These are phyloP conservation scores for Aspergillus oerlinghausenensis DNA, from an alignment of 2,329 filamentous ascomycete genomes.

Conservation along the genomic window DNA sequence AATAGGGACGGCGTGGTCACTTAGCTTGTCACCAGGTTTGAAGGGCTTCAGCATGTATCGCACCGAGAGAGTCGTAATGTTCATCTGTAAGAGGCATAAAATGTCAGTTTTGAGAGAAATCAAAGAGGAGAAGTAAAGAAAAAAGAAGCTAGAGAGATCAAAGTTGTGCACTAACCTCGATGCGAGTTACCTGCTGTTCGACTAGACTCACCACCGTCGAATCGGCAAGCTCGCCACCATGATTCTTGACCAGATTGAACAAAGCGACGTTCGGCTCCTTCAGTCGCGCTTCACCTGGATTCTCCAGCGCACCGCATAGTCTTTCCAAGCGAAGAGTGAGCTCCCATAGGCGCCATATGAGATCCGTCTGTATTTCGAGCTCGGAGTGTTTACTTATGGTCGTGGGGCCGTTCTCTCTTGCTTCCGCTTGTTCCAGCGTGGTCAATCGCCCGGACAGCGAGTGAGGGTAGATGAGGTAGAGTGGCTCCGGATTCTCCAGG, in stretches of 20 bases:
- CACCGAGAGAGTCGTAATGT: slow-evolving; percentile 71
- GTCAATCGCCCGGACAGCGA: slow-evolving; percentile 67
- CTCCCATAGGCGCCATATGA: slow-evolving; percentile 86
- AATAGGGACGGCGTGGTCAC: slow-evolving; percentile 75
- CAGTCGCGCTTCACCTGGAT: slow-evolving; percentile 57
- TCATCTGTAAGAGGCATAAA: slow-evolving; percentile 55
- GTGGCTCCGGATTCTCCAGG: slow-evolving; percentile 91
- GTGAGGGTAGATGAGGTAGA: slow-evolving; percentile 94
- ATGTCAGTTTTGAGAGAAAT: background rate
- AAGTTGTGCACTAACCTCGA: slow-evolving; percentile 67
- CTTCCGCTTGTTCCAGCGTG: slow-evolving; percentile 45
- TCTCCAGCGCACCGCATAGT: slow-evolving; percentile 85
- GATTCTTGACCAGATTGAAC: slow-evolving; percentile 66
- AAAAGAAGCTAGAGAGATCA: background rate
- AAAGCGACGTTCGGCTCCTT: slow-evolving; percentile 79
- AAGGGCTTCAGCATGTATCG: slow-evolving; percentile 74
- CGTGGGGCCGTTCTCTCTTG: slow-evolving; percentile 43
- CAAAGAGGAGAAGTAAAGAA: background rate
- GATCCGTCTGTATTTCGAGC: slow-evolving; percentile 75
- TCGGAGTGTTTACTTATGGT: slow-evolving; percentile 60
- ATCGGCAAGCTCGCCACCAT: slow-evolving; percentile 83
- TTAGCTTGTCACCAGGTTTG: slow-evolving; percentile 56
- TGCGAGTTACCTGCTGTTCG: slow-evolving; percentile 90
- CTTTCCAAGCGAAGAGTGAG: slow-evolving; percentile 86
- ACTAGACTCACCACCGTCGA: slow-evolving; percentile 82